A percentile compares a stretch with the other conserved stretches of the same genome.
These are phyloP conservation scores for Pinus albicaulis DNA, from an alignment of 75 land plant species.

Conservation along the genomic window DNA sequence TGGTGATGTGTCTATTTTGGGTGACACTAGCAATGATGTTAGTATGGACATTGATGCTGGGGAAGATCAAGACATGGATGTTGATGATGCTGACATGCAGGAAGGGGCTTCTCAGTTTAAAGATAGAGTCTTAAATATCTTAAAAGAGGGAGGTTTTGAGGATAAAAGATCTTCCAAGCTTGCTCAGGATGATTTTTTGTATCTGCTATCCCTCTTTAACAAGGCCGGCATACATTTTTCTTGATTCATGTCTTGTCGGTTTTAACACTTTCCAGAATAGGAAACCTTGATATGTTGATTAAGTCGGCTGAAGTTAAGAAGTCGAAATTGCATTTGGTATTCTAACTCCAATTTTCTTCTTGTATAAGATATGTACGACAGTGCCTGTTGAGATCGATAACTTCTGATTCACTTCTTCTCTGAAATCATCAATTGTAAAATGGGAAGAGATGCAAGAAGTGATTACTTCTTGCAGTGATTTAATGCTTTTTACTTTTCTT, in stretches of 20 bases:
- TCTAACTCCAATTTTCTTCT: no score
- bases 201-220: slow-evolving; percentile 78
- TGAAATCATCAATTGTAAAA: no score
- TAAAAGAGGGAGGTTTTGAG: slow-evolving; percentile 61
- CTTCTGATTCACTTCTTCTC: no score
- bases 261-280: no score
- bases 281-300: no score
- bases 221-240: slow-evolving; percentile 85
- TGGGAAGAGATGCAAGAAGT: no score
- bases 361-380: no score
- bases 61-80: slow-evolving; percentile 44
- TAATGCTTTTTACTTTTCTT: no score
- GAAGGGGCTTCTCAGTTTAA: slow-evolving; percentile 51
- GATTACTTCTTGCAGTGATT: no score
- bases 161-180: slow-evolving; percentile 92
- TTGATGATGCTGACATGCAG: slow-evolving; percentile 38
- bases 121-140: slow-evolving; percentile 55
- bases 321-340: no score
- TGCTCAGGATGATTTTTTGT: slow-evolving; percentile 75
- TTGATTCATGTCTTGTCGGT: background rate
- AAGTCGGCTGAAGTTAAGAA: no score
- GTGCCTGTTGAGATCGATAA: no score
- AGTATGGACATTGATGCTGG: slow-evolving; percentile 37
- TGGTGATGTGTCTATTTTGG: slow-evolving; percentile 41
- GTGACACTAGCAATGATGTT: slow-evolving; percentile 37